phyloP scores from a whole-genome alignment of 768 basidiomycete genomes.

The Hericium rajendrae region DNA sequence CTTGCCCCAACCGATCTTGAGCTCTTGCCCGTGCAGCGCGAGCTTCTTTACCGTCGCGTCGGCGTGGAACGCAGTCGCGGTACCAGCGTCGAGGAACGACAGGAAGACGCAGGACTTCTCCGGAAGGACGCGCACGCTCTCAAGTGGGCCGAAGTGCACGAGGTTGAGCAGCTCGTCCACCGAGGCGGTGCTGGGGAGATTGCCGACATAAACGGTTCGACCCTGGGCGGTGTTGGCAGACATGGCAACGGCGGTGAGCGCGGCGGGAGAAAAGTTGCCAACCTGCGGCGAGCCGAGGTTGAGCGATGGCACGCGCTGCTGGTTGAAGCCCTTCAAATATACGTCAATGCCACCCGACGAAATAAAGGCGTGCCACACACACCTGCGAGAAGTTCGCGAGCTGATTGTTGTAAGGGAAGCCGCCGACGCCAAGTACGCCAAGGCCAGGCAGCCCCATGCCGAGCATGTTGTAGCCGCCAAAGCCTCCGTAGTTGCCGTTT shows the following conservation, averaged over 20 bases:
- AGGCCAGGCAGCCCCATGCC: conserved; percentile 74
- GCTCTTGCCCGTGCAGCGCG: conserved; percentile 86
- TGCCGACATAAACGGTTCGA: conserved; percentile 95
- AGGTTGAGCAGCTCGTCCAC: conserved; percentile 97
- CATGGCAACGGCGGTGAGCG: conserved; percentile 55
- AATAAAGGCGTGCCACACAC: conserved; percentile 17
- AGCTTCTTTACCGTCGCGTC: conserved; percentile 95
- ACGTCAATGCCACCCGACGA: neutral
- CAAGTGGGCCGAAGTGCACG: conserved; percentile 95
- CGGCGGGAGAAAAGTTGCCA: conserved; percentile 70
- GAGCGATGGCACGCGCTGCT: conserved; percentile 57
- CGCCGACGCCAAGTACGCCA: conserved; percentile 54
- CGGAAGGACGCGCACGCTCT: conserved; percentile 87
- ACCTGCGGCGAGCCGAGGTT: conserved; percentile 53
- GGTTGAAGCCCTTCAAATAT: conserved; percentile 30
- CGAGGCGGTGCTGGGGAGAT: conserved; percentile 88
- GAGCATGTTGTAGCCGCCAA: conserved; percentile 67
- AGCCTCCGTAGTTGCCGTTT: conserved; percentile 28
- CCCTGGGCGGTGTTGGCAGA: conserved; percentile 55
- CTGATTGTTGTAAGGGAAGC: conserved; percentile 63
- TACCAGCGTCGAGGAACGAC: conserved; percentile 89
- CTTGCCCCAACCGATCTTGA: conserved; percentile 99
- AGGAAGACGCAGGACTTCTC: conserved; percentile 98
- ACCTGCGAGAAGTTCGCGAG: conserved; percentile 65
- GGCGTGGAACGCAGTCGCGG: conserved; percentile 94